Conservation (phyloP, 495 filamentous ascomycete species). For the Cairneyella variabilis region DNA sequence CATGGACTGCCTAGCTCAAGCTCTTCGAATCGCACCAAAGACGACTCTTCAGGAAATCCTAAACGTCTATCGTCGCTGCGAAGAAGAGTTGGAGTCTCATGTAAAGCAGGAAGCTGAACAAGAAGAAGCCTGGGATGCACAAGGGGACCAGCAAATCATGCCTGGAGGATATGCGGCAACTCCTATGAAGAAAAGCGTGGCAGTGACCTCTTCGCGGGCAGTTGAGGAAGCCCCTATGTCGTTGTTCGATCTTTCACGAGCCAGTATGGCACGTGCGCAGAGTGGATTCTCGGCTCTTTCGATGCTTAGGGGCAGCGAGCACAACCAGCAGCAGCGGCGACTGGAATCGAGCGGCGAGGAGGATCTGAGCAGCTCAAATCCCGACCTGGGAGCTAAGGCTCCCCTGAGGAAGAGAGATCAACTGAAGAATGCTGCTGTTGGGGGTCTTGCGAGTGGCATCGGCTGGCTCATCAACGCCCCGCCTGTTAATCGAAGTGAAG, state of each 20-base stretch:
- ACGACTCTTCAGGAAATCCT: slow-evolving; percentile 80
- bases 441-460: slow-evolving; percentile 72
- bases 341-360: background rate
- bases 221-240: slow-evolving; percentile 85
- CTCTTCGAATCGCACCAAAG: slow-evolving; percentile 76
- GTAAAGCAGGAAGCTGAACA: slow-evolving; percentile 68
- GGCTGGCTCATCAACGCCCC: slow-evolving; percentile 82
- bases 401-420: slow-evolving; percentile 70
- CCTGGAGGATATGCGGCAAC: slow-evolving; percentile 60
- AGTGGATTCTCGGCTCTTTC: slow-evolving; percentile 45
- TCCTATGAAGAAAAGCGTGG: slow-evolving; percentile 20
- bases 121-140: slow-evolving; percentile 68
- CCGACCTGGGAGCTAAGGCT: slow-evolving; percentile 13
- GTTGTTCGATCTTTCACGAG: slow-evolving; percentile 86
- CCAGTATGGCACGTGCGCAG: slow-evolving; percentile 68
- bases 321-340: background rate
- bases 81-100: slow-evolving; percentile 73
- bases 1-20: slow-evolving; percentile 84
- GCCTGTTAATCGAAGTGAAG: slow-evolving; percentile 32
- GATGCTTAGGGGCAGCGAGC: slow-evolving; percentile 19
- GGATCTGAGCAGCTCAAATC: background rate
- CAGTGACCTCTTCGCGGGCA: slow-evolving; percentile 29
- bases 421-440: slow-evolving; percentile 69
- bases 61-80: slow-evolving; percentile 77
- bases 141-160: slow-evolving; percentile 55